Percentiles rank a stretch among this genome's conserved stretches.
phyloP scores from a whole-genome alignment of 805 yeast genomes.

The Candida silvatica region DNA sequence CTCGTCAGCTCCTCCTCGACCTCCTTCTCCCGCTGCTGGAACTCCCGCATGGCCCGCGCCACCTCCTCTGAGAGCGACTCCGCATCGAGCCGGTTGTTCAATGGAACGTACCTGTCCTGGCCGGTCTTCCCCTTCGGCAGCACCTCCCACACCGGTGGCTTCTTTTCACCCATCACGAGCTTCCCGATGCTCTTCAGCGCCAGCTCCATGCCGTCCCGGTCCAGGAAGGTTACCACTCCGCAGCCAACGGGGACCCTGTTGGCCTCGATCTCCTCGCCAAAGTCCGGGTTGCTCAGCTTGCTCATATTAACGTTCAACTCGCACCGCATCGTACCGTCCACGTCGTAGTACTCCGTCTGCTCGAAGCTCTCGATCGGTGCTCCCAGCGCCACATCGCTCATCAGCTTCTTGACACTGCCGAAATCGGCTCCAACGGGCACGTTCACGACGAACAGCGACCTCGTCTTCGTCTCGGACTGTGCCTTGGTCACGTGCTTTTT shows the following conservation, averaged over 20 bases:
- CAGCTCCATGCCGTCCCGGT: slow-evolving; percentile 54
- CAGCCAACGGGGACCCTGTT: slow-evolving; percentile 60
- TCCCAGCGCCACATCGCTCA: slow-evolving; percentile 53
- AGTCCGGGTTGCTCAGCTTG: slow-evolving; percentile 47
- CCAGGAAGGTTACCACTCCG: slow-evolving; percentile 68
- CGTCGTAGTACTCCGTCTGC: slow-evolving; percentile 25
- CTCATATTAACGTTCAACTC: slow-evolving; percentile 44
- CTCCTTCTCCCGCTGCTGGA: slow-evolving; percentile 62
- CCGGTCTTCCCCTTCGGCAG: slow-evolving; percentile 22
- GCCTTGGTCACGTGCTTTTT: slow-evolving; percentile 49
- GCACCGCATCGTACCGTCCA: slow-evolving; percentile 20
- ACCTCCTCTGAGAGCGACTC: slow-evolving; percentile 47
- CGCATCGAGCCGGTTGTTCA: slow-evolving; percentile 30
- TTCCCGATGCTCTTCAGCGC: slow-evolving; percentile 59
- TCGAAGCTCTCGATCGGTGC: slow-evolving; percentile 44
- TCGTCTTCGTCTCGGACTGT: slow-evolving; percentile 34
- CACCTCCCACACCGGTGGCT: slow-evolving; percentile 32
- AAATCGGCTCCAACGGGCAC: slow-evolving; percentile 57
- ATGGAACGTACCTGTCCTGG: slow-evolving; percentile 29
- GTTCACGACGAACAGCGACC: slow-evolving; percentile 69
- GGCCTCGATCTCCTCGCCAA: slow-evolving; percentile 23
- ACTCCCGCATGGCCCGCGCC: slow-evolving; percentile 52
- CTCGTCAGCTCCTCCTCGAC: slow-evolving; percentile 45
- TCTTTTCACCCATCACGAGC: slow-evolving; percentile 18
- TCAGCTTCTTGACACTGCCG: slow-evolving; percentile 44